Conservation (phyloP, 257 asterid species). For the Solanum okadae region DNA sequence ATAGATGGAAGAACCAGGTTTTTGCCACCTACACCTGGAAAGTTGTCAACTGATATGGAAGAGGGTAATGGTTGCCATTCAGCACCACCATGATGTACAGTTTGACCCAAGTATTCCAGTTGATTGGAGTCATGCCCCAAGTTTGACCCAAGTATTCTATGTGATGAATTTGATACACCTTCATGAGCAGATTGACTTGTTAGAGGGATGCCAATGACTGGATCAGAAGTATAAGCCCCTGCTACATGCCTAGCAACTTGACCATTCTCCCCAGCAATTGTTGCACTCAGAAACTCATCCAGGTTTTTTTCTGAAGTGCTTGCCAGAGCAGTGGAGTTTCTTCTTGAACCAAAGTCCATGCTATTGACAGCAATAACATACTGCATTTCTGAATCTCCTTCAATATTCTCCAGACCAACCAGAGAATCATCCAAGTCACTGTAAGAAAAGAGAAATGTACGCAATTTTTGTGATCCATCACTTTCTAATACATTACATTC, state of each 20-base stretch:
- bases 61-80: conserved; percentile 34
- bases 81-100: conserved; percentile 29
- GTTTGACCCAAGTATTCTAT: conserved; percentile 22
- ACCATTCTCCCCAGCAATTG: conserved; percentile 37
- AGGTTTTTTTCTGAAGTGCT: conserved; percentile 47
- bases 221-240: conserved; percentile 13
- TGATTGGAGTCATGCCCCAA: conserved; percentile 21
- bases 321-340: conserved; percentile 48
- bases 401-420: conserved; percentile 39
- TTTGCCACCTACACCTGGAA: conserved; percentile 19
- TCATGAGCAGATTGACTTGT: conserved; percentile 33
- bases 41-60: conserved; percentile 22
- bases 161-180: conserved; percentile 26
- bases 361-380: conserved; percentile 80
- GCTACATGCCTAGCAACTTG: conserved; percentile 14
- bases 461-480: conserved; percentile 64
- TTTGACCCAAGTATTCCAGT: conserved; percentile 23
- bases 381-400: conserved; percentile 63
- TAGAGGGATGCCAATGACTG: conserved; percentile 20
- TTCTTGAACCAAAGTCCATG: conserved; percentile 61
- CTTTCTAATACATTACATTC: conserved; percentile 50
- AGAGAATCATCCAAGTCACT: conserved; percentile 62
- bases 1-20: conserved; percentile 4
- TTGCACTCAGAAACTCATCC: conserved; percentile 54
- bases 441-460: conserved; percentile 58